These are phyloP conservation scores for Malus sieversii DNA, from an alignment of 306 rosid species.

Conservation along the genomic window DNA sequence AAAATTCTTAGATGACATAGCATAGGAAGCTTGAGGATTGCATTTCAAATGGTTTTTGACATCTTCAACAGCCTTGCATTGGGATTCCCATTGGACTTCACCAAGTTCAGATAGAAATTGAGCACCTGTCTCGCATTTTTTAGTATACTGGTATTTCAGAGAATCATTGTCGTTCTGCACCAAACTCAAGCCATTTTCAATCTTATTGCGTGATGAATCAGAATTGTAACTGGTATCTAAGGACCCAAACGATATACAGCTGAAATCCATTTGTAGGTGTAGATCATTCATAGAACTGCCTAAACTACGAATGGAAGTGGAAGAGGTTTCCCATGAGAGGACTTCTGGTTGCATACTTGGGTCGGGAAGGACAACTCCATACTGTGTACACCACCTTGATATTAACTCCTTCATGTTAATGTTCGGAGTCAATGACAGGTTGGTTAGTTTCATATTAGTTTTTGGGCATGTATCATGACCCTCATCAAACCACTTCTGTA, in stretches of 20 bases:
- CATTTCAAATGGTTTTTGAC: conserved; percentile 36
- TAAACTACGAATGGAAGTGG: conserved; percentile 60
- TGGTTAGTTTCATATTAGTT: conserved; percentile 41
- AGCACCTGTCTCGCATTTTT: conserved; percentile 26
- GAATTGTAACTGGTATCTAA: conserved; percentile 51
- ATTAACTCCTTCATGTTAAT: conserved; percentile 51
- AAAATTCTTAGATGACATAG: conserved; percentile 38
- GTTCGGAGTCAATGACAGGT: conserved; percentile 52
- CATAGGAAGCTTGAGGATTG: conserved; percentile 31
- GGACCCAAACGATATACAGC: conserved; percentile 61
- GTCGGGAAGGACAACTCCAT: conserved; percentile 47
- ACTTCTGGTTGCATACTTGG: conserved; percentile 39
- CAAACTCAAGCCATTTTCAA: conserved; percentile 23
- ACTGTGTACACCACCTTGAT: conserved; percentile 57
- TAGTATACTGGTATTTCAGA: conserved; percentile 21
- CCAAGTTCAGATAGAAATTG: conserved; percentile 46
- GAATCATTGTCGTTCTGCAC: conserved; percentile 26
- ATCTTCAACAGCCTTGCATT: conserved; percentile 60
- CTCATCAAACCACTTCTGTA: conserved; percentile 81
- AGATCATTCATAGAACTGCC: conserved; percentile 64
- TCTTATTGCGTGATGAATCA: conserved; percentile 32
- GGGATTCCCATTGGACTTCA: conserved; percentile 69
- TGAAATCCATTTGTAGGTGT: conserved; percentile 53
- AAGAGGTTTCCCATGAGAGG: conserved; percentile 43
- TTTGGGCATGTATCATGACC: conserved; percentile 66